phyloP scores from a whole-genome alignment of 2,329 filamentous ascomycete genomes.

The Colletotrichum simmondsii region DNA sequence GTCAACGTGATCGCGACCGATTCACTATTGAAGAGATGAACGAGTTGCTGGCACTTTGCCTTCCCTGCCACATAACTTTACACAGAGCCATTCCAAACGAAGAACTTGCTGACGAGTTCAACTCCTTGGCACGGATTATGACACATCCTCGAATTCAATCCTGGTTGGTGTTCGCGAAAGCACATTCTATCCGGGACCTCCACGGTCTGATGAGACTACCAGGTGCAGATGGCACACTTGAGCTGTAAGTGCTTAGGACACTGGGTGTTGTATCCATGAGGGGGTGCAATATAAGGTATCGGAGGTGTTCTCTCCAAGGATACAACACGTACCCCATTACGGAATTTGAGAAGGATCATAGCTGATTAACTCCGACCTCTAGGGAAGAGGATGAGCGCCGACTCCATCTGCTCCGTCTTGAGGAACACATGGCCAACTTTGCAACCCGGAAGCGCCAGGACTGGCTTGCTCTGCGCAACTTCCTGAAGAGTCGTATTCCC shows the following conservation, averaged over 20 bases:
- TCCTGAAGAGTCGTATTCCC: no score
- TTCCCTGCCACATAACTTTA: neutral
- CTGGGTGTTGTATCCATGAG: neutral
- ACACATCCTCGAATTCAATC: neutral
- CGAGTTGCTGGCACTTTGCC: neutral
- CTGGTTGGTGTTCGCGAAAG: neutral
- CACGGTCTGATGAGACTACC: neutral
- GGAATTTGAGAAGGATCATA: no score
- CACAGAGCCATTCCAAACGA: neutral
- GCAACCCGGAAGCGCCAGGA: no score
- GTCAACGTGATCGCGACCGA: neutral
- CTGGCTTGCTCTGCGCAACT: no score
- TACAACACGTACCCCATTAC: no score
- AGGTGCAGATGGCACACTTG: neutral
- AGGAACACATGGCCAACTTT: no score
- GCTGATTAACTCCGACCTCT: no score
- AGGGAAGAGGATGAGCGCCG: no score
- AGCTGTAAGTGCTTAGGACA: neutral
- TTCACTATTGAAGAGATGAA: neutral
- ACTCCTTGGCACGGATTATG: neutral
- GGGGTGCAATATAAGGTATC: no score
- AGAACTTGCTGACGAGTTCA: neutral
- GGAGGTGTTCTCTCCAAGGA: no score
- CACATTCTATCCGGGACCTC: neutral
- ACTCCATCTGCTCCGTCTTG: no score